A percentile compares a stretch with the other conserved stretches of the same genome.
phyloP scores from a whole-genome alignment of 768 basidiomycete genomes.

The Russula griseocarnosa region DNA sequence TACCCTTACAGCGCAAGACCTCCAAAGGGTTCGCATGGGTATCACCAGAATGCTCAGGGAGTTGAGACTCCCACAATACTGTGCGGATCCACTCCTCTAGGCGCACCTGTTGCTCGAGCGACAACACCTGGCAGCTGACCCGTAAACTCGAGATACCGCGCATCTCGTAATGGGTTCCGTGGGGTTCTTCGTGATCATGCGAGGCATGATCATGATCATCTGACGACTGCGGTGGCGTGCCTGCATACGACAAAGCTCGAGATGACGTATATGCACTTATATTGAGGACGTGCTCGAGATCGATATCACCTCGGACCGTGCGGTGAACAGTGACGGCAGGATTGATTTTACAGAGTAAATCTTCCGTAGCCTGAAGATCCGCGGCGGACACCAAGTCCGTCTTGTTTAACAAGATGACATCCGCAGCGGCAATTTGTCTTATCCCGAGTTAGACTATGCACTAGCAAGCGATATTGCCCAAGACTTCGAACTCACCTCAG shows the following conservation, averaged over 20 bases:
- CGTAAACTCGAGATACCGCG: conserved; percentile 83
- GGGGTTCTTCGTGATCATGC: conserved; percentile 28
- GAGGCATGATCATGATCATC: conserved; percentile 37
- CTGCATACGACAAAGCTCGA: conserved; percentile 38
- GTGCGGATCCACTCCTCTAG: conserved; percentile 79
- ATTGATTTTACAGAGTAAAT: conserved; percentile 69
- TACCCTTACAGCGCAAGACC: conserved; percentile 85
- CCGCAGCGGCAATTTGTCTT: conserved; percentile 95
- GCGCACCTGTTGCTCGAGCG: conserved; percentile 41
- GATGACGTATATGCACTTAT: conserved; percentile 71
- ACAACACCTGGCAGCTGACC: conserved; percentile 61
- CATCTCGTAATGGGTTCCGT: conserved; percentile 56
- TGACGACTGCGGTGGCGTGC: conserved; percentile 4
- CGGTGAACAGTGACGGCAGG: conserved; percentile 70
- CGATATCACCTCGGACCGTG: conserved; percentile 69
- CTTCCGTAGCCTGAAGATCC: conserved; percentile 48
- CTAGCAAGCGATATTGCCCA: not conserved
- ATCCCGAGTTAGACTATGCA: conserved; percentile 10
- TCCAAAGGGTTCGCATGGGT: conserved; percentile 37
- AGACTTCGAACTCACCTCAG: conserved; percentile 51
- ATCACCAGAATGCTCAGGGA: conserved; percentile 38
- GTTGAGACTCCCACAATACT: conserved; percentile 73
- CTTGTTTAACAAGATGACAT: conserved; percentile 92
- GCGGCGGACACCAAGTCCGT: conserved; percentile 60
- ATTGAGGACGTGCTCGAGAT: conserved; percentile 71